Evolutionary conservation across 768 basidiomycete species (phyloP), one percentile per base, ranked within the genome.

Genomic region (Gautieria morchelliformis): DNA sequence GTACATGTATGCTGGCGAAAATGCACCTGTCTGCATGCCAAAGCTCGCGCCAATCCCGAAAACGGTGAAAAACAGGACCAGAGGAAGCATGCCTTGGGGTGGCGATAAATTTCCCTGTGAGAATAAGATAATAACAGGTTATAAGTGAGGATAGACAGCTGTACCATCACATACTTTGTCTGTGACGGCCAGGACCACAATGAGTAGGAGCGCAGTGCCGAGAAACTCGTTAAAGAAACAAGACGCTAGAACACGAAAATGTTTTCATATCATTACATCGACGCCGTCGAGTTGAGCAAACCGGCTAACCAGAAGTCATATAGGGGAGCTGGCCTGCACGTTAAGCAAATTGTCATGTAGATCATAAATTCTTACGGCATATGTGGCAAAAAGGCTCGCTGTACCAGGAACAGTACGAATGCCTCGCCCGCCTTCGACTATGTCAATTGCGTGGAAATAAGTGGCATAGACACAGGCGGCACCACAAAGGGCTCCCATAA

Each of bases 371-470:
- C 79, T 54, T 62, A 84, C 84, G 46, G 83, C 72, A 63, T 80
- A 87, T 0, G 84, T 84, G 3, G 74, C 72, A 60, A 87, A 85
- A 30, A 87, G 67, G 35, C 70, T 65, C 2, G 78, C 85, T 0
- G 85, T 85, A 12, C 75, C 75, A 7, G 69, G 67, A 37, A 83
- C 72, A 12, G 81, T 84, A n/a, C 84, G 79, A 24, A 79, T 70
- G 22, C 71, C 69, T n/a, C 67, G 57, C 9, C 79, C 77, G 10
- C 84, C 84, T 64, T 86, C 85, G 59, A 78, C 75, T 46, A 83
- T 60, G 62, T 84, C 76, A 64, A 89, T 82, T 17, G 83, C 84
- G 67, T 82, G 80, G 63, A 78, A 77, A 64, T 85, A 87, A 62
- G 83, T 82, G 6, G 73, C 84, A 61, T 85, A 87, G 33, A 81